Conservation (phyloP, 1,139 yeast genomes). For the Citeromyces hawaiiensis region DNA sequence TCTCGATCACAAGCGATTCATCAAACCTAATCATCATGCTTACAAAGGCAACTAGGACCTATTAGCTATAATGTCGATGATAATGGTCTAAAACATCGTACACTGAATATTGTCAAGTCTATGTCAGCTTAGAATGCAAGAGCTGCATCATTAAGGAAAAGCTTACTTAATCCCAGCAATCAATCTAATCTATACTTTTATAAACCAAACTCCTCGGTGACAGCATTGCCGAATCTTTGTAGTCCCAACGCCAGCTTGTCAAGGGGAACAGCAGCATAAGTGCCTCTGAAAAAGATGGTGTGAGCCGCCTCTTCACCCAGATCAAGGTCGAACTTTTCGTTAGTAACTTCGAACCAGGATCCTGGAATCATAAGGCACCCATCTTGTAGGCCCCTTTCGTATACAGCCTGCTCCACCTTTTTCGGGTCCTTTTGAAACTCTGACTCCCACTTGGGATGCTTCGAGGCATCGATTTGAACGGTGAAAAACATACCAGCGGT, state of each 20-base stretch:
- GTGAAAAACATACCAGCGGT: constrained; percentile 94
- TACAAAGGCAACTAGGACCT: no score
- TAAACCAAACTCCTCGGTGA: constrained; percentile 20
- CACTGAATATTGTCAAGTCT: no score
- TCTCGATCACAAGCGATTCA: no score
- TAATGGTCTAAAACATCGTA: no score
- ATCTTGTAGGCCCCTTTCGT: constrained; percentile 46
- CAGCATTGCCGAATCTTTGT: constrained; percentile 49
- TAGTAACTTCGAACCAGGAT: constrained; percentile 62
- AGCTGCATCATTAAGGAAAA: no score
- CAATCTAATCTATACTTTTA: constrained; percentile 4
- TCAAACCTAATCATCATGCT: no score
- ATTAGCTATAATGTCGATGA: no score
- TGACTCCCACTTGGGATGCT: constrained; percentile 57
- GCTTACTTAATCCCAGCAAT: no score
- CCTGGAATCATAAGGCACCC: constrained; percentile 82
- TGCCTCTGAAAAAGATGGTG: constrained; percentile 72
- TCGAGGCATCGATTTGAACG: constrained; percentile 57
- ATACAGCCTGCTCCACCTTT: constrained; percentile 51
- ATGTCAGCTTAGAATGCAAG: no score
- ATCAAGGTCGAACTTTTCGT: constrained; percentile 25
- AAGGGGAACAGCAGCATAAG: constrained; percentile 74
- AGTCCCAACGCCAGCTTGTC: constrained; percentile 48
- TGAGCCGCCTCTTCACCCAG: constrained; percentile 27
- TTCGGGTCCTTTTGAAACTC: constrained; percentile 39